Evolutionary conservation across 441 rosid genomes (phyloP).

Genomic region (Sinapis alba): DNA sequence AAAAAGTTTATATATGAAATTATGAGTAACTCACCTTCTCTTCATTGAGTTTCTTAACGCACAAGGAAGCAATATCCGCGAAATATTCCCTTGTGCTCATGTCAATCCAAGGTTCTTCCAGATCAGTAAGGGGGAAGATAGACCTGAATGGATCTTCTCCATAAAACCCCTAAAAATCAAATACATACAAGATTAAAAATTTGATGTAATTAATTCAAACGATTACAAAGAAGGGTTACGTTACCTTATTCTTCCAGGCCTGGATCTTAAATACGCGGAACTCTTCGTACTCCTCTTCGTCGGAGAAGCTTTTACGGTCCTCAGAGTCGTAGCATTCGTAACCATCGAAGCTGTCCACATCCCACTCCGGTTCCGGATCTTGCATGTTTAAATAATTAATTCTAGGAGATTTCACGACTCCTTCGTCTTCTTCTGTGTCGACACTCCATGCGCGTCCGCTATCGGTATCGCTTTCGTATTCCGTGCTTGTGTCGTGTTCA

Average conservation of each 20-base stretch:
- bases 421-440: background rate
- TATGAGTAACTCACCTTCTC: background rate
- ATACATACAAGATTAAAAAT: background rate
- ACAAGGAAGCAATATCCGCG: background rate
- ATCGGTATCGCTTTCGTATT: background rate
- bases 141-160: background rate
- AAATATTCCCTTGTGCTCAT: background rate
- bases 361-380: background rate
- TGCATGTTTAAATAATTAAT: background rate
- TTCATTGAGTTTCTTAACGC: background rate
- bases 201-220: background rate
- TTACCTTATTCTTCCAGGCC: background rate
- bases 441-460: background rate
- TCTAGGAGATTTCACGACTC: background rate
- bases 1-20: background rate
- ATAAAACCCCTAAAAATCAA: background rate
- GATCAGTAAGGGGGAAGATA: background rate
- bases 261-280: background rate
- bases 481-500: background rate
- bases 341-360: background rate
- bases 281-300: background rate
- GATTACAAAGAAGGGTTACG: background rate
- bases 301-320: background rate
- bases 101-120: background rate
- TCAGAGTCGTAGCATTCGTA: background rate